These are phyloP conservation scores for Phytophthora fragariaefolia DNA, from an alignment of 352 stramenopile genomes.

Conservation along the genomic window DNA sequence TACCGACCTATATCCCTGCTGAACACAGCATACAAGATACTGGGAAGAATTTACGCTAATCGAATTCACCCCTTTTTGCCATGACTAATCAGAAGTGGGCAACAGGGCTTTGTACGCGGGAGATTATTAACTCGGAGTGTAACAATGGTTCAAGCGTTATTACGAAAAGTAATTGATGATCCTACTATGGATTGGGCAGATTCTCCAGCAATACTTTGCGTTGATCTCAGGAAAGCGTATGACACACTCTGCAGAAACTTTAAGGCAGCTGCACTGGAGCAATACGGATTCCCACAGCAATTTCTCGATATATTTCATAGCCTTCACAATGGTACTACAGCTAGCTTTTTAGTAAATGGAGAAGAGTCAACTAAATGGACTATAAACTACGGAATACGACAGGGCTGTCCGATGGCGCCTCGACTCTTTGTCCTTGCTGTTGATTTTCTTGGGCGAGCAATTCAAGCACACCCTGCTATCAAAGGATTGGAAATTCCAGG, in stretches of 20 bases:
- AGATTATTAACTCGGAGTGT: not conserved
- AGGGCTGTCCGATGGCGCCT: conserved; percentile 9
- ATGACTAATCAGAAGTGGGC: not conserved
- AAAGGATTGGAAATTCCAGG: conserved; percentile 5
- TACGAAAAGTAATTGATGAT: not conserved
- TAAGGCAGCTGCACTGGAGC: not conserved
- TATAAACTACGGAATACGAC: conserved; percentile 3
- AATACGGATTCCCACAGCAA: conserved; percentile 6
- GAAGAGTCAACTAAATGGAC: conserved; percentile 5
- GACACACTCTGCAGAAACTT: conserved; percentile 11
- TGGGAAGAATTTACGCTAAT: conserved; percentile 5
- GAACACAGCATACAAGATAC: conserved; percentile 16
- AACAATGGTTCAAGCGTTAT: not conserved
- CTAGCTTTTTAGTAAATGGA: conserved; percentile 16
- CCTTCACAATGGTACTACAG: conserved; percentile 11
- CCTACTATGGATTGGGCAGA: conserved; percentile 1
- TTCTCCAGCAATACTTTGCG: not conserved
- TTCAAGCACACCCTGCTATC: not conserved
- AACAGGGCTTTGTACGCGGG: conserved; percentile 19
- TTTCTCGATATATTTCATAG: conserved; percentile 1
- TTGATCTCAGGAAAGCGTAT: conserved; percentile 12
- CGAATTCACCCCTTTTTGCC: conserved; percentile 6
- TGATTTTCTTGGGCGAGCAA: not conserved
- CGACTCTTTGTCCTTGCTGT: conserved; percentile 12
- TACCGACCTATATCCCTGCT: conserved; percentile 16